Conservation (phyloP, 1,139 yeast species). For the Geotrichum aggregatum region DNA sequence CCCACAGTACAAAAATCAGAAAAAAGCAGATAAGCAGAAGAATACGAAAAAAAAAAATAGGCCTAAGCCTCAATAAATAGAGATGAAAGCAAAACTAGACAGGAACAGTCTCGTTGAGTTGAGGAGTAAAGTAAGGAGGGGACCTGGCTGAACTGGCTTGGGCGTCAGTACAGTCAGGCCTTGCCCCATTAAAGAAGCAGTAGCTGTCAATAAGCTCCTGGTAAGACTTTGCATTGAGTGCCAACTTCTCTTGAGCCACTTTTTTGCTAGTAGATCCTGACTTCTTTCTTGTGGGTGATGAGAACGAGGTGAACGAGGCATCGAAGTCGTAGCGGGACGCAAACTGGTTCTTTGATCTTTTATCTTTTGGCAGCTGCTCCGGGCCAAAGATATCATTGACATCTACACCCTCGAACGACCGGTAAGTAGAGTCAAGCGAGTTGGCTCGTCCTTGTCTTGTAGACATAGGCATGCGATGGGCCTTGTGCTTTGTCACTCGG, state of each 20-base stretch:
- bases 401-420: slow-evolving; percentile 17
- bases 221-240: slow-evolving; percentile 58
- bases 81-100: too few species aligned
- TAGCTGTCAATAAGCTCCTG: slow-evolving; percentile 66
- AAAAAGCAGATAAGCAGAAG: too few species aligned
- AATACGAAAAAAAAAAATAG: too few species aligned
- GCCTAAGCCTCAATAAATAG: too few species aligned
- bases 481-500: slow-evolving; percentile 27
- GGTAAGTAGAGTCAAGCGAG: slow-evolving; percentile 9
- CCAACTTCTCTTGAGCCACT: slow-evolving; percentile 22
- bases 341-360: slow-evolving; percentile 21
- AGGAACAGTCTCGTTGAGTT: too few species aligned
- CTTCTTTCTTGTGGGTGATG: slow-evolving; percentile 11
- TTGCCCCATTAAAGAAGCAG: slow-evolving; percentile 55
- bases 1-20: too few species aligned
- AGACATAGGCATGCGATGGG: background rate
- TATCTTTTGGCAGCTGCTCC: background rate
- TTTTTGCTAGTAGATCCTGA: slow-evolving; percentile 18
- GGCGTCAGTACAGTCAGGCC: too few species aligned
- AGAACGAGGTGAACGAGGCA: slow-evolving; percentile 32
- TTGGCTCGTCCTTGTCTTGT: slow-evolving; percentile 6
- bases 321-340: slow-evolving; percentile 41
- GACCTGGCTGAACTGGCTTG: too few species aligned
- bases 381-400: slow-evolving; percentile 8
- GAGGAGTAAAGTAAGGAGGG: too few species aligned